Evolutionary conservation across 192 early-diverging fungal genomes (phyloP), one percentile per base, ranked within the genome.

Genomic region (Coemansia sp.): DNA sequence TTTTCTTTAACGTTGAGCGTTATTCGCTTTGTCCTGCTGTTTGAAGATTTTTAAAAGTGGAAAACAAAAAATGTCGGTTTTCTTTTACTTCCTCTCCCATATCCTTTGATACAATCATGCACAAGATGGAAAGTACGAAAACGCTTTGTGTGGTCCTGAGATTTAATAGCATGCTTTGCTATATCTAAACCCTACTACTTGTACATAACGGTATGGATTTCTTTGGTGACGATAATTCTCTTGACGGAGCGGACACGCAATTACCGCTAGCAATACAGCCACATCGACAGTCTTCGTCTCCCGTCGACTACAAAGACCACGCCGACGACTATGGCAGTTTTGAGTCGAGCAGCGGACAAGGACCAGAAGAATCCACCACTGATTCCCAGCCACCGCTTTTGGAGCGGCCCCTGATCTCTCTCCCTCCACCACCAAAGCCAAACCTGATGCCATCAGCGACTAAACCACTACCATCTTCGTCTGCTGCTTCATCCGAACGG

Each of bases 251-350:
- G 24, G 24, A 48, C 11, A 64, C 23, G 11, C 53, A 67, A 16
- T 34, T 77, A 41, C 62, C 39, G 4, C 69, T 69, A 35, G 70
- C 66, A 2, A 63, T 77, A 16, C 66, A 58, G 41, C 75, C 69
- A 1, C 68, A 68, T 5, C 41, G 45, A n/a, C 56, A 63, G 24
- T 24, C 7, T 8, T 62, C 24, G 15, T 51, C 21, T 21, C 6
- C 41, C 20, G 18, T 9, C 45, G 35, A 43, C 8, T 5, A 66
- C 23, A 36, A 49, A 11, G 46, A 60, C 5, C 55, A 68, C 15
- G 46, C 20, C 4, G 71, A 78, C 21, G 74, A 71, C 7, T 82
- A 76, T 64, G 79, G 79, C 24, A 71, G 76, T 18, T 77, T 77
- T 44, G 20, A 35, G 1, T 59, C 57, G 15, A 59, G 57, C 24